Conservation (phyloP, 176 grass and related monocot genomes). For the Oryza brachyantha region DNA sequence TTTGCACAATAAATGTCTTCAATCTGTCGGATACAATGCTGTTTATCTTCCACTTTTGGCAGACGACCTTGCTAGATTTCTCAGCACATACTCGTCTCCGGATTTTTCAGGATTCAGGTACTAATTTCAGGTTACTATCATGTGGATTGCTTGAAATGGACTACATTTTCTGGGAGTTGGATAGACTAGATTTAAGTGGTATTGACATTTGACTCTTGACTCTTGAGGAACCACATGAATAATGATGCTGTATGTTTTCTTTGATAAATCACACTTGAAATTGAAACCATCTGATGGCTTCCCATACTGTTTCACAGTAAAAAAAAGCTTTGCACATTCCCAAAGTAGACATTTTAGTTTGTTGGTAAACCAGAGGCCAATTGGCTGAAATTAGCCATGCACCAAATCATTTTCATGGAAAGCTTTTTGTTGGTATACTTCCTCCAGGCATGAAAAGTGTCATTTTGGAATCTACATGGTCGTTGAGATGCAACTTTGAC, state of each 20-base stretch:
- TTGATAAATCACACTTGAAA: background rate
- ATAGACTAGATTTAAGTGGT: no score
- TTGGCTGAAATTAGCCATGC: background rate
- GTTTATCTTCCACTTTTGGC: conserved; percentile 92
- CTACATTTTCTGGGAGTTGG: conserved; percentile 7
- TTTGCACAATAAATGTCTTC: conserved; percentile 86
- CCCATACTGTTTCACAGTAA: no score
- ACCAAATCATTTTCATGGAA: conserved; percentile 7
- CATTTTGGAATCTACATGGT: background rate
- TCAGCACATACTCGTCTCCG: conserved; percentile 74
- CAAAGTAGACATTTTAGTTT: background rate
- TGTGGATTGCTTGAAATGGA: background rate
- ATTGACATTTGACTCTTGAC: no score
- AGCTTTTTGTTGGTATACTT: background rate
- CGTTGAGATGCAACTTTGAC: background rate
- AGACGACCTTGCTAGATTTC: conserved; percentile 79
- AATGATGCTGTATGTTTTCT: no score
- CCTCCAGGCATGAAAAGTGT: background rate
- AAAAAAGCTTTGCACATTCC: background rate
- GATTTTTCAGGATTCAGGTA: conserved; percentile 98
- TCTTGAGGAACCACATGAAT: no score
- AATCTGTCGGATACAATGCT: conserved; percentile 70
- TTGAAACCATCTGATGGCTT: background rate
- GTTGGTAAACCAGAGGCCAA: background rate
- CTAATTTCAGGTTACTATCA: conserved; percentile 1